These are phyloP conservation scores for Thalassiosira livingstoniorum DNA, from an alignment of 352 stramenopile genomes.

Conservation along the genomic window DNA sequence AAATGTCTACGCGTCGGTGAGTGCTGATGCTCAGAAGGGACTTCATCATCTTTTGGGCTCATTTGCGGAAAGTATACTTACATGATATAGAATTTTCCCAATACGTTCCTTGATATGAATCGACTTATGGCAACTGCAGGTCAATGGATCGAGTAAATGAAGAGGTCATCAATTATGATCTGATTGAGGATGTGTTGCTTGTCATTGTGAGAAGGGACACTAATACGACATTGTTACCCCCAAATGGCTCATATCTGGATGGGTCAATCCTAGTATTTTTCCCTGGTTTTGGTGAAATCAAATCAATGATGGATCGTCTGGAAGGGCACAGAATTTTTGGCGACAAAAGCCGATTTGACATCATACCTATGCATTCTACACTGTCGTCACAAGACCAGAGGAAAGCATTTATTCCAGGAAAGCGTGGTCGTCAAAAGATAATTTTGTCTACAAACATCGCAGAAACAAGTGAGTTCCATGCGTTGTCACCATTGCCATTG, in stretches of 20 bases:
- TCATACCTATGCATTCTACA: constrained; percentile 74
- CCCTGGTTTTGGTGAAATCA: constrained; percentile 82
- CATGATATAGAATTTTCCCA: no score
- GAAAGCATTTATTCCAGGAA: constrained; percentile 69
- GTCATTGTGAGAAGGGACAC: constrained; percentile 45
- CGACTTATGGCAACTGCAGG: constrained; percentile 17
- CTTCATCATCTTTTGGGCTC: no score
- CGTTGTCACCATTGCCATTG: no score
- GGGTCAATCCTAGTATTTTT: constrained; percentile 83
- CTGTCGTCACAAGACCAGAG: constrained; percentile 76
- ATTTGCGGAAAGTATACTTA: no score
- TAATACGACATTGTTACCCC: constrained; percentile 53
- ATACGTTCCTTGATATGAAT: no score
- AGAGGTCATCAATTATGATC: constrained; percentile 48
- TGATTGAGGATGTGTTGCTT: constrained; percentile 82
- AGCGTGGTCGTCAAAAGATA: constrained; percentile 85
- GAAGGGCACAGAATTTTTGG: constrained; percentile 59
- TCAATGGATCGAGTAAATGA: constrained; percentile 74
- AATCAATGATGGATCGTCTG: constrained; percentile 67
- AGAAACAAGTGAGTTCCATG: constrained; percentile 83
- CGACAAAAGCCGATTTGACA: constrained; percentile 49
- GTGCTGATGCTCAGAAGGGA: no score
- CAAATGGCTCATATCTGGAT: constrained; percentile 62
- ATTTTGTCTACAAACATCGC: constrained; percentile 94
- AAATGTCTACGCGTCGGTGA: constrained; percentile 59